phyloP scores from a whole-genome alignment of 768 basidiomycete species.

The Amyloporia xantha region DNA sequence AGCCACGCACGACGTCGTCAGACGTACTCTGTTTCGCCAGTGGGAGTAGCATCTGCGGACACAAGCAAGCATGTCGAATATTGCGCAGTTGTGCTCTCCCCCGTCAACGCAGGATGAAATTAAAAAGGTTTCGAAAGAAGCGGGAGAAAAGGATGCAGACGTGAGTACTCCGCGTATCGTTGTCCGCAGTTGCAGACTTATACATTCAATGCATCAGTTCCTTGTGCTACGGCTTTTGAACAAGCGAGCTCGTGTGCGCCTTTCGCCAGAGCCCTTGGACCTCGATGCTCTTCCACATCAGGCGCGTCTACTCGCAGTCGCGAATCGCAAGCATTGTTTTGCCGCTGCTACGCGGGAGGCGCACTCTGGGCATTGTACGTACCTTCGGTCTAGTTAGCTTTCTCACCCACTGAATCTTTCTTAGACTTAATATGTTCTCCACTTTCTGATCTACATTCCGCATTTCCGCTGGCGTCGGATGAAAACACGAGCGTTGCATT shows the following conservation, averaged over 20 bases:
- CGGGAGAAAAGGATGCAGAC: conserved; percentile 23
- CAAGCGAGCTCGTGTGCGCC: conserved; percentile 56
- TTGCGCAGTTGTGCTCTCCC: conserved; percentile 17
- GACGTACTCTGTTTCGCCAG: too few species aligned
- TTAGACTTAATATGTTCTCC: conserved; percentile 59
- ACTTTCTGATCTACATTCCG: conserved; percentile 51
- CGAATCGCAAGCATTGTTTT: conserved; percentile 64
- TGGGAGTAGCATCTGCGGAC: too few species aligned
- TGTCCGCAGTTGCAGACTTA: not conserved
- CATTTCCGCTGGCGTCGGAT: conserved; percentile 37
- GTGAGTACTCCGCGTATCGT: conserved; percentile 11
- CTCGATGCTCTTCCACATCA: conserved; percentile 32
- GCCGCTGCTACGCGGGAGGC: conserved; percentile 45
- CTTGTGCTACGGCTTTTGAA: conserved; percentile 32
- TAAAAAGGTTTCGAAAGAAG: conserved; percentile 17
- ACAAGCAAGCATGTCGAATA: conserved; percentile 17
- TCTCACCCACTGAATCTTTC: not conserved
- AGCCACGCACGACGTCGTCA: too few species aligned
- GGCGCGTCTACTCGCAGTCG: conserved; percentile 49
- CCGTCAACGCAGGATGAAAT: conserved; percentile 12
- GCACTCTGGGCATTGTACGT: conserved; percentile 32
- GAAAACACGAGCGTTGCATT: conserved; percentile 35
- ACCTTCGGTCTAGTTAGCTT: not conserved
- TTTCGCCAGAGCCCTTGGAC: conserved; percentile 49
- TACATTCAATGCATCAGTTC: conserved; percentile 12